These are phyloP conservation scores for Crithidia brevicula DNA, from an alignment of 208 protist genomes.

Conservation along the genomic window DNA sequence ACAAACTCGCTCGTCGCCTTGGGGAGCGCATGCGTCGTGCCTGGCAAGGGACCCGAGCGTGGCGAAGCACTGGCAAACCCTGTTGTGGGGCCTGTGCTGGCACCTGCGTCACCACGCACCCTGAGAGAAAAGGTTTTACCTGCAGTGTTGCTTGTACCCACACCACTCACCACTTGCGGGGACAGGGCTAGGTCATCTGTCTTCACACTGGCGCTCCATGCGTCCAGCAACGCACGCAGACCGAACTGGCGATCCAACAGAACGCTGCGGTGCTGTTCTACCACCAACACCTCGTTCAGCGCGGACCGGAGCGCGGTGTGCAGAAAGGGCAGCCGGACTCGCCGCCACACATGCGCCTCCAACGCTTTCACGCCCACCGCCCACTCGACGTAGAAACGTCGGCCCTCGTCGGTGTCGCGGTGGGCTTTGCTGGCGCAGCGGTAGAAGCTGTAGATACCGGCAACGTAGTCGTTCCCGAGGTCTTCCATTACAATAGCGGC, in stretches of 20 bases:
- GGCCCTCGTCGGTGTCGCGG: constrained; percentile 28
- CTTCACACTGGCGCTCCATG: constrained; percentile 36
- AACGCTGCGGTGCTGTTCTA: constrained; percentile 56
- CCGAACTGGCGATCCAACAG: constrained; percentile 61
- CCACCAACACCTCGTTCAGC: constrained; percentile 51
- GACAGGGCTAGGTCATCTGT: constrained; percentile 27
- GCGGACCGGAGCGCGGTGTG: constrained; percentile 33
- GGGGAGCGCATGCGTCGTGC: constrained; percentile 8
- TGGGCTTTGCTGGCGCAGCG: constrained; percentile 35
- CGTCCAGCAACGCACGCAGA: constrained; percentile 60
- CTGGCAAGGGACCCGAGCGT: too few species aligned
- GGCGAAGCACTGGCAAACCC: too few species aligned
- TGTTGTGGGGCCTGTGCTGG: background rate
- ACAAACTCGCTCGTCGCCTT: constrained; percentile 17
- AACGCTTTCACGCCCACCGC: constrained; percentile 36
- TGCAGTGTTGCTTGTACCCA: too few species aligned
- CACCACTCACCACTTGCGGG: background rate
- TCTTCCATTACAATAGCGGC: constrained; percentile 42
- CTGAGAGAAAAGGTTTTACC: too few species aligned
- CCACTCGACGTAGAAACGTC: constrained; percentile 60
- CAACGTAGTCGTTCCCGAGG: constrained; percentile 50
- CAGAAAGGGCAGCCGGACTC: constrained; percentile 42
- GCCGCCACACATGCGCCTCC: constrained; percentile 45
- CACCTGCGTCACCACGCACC: background rate
- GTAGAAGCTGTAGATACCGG: constrained; percentile 50